Conservation (phyloP, 371 early-diverging fungal species). For the Saksenaea vasiformis region DNA sequence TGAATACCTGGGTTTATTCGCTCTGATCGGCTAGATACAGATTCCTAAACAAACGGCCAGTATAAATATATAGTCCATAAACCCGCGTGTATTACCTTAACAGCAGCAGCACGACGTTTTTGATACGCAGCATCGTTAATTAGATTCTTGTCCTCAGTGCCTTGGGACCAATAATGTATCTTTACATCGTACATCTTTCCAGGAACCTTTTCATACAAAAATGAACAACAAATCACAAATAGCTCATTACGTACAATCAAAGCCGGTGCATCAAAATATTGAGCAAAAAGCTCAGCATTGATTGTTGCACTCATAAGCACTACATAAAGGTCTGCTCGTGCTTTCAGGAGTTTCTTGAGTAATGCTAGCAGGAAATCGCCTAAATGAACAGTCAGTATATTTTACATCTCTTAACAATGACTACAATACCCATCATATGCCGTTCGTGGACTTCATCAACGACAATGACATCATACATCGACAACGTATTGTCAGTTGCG, state of each 20-base stretch:
- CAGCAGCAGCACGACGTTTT: conserved; percentile 39
- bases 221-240: background rate
- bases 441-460: conserved; percentile 82
- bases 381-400: background rate
- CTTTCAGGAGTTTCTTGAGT: conserved; percentile 47
- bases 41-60: conserved; percentile 22
- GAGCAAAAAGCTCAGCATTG: conserved; percentile 65
- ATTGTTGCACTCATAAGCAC: conserved; percentile 86
- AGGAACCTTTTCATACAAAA: conserved; percentile 33
- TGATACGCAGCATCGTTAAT: conserved; percentile 51
- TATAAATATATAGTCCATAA: background rate
- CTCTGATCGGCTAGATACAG: conserved; percentile 45
- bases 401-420: conserved; percentile 14
- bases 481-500: conserved; percentile 55
- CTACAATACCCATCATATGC: conserved; percentile 51
- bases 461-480: conserved; percentile 64
- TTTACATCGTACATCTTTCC: conserved; percentile 57
- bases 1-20: conserved; percentile 44
- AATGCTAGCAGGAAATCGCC: conserved; percentile 65
- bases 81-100: conserved; percentile 31
- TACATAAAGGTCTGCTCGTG: conserved; percentile 46
- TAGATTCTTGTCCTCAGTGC: conserved; percentile 53
- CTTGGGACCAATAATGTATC: conserved; percentile 47
- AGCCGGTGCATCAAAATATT: conserved; percentile 60
- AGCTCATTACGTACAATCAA: conserved; percentile 27